These are phyloP conservation scores for Ascochyta koolunga DNA, from an alignment of 2,329 filamentous ascomycete species.

Conservation along the genomic window DNA sequence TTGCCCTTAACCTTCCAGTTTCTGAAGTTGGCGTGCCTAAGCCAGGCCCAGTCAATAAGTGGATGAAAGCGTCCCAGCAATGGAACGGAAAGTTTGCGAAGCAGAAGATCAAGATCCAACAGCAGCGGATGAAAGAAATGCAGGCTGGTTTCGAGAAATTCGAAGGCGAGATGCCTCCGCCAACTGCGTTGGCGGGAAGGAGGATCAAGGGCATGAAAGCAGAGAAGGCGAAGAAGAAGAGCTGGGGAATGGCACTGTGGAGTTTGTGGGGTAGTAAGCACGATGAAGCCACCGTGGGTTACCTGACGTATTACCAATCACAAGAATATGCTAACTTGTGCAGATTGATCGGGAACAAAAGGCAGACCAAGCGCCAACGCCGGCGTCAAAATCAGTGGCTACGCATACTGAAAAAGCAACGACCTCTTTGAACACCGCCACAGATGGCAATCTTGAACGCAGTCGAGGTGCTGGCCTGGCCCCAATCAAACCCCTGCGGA, in stretches of 20 bases:
- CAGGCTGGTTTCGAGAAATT: conserved; percentile 73
- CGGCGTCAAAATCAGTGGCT: conserved; percentile 13
- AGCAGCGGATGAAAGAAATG: conserved; percentile 74
- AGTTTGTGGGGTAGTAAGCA: conserved; percentile 87
- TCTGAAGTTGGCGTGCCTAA: conserved; percentile 80
- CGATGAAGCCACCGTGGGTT: conserved; percentile 72
- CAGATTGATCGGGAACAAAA: conserved; percentile 45
- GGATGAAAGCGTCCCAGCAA: conserved; percentile 74
- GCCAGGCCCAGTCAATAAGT: conserved; percentile 77
- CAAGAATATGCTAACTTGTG: not conserved
- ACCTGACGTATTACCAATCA: not conserved
- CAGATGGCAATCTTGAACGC: conserved; percentile 14
- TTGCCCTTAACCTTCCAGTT: conserved; percentile 67
- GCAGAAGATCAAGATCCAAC: conserved; percentile 73
- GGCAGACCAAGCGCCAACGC: conserved; percentile 29
- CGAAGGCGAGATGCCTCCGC: conserved; percentile 76
- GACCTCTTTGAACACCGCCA: conserved; percentile 45
- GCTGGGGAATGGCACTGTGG: conserved; percentile 82
- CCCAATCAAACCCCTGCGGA: conserved; percentile 14
- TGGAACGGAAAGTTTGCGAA: conserved; percentile 77
- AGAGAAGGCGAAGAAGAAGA: conserved; percentile 66
- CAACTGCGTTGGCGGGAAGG: conserved; percentile 79
- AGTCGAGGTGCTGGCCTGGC: conserved; percentile 13
- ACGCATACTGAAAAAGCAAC: conserved; percentile 18
- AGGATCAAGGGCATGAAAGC: conserved; percentile 57